phyloP scores from a whole-genome alignment of 129 eudicot genomes.

The Flaveria ramosissima region DNA sequence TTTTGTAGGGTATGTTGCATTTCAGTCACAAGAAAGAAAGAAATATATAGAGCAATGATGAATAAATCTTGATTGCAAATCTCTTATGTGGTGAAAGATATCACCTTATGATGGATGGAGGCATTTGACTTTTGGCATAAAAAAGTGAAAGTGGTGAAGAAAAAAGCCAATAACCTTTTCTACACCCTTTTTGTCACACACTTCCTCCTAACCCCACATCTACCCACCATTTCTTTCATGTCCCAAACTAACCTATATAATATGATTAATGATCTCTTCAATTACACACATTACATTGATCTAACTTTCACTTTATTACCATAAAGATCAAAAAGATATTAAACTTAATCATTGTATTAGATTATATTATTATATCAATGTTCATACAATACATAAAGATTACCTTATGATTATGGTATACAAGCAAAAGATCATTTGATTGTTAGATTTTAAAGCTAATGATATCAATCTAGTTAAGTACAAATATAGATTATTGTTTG shows the following conservation, averaged over 20 bases:
- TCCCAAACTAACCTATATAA: constrained; percentile 51
- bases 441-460: neutral
- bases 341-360: constrained; percentile 10
- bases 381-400: neutral
- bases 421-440: neutral
- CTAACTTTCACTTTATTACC: constrained; percentile 43
- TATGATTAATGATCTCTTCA: constrained; percentile 75
- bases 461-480: neutral
- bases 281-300: constrained; percentile 71
- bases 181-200: constrained; percentile 43
- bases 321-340: constrained; percentile 25
- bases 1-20: constrained; percentile 36
- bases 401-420: constrained; percentile 16
- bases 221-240: constrained; percentile 53
- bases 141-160: constrained; percentile 41
- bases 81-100: constrained; percentile 55
- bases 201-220: constrained; percentile 53
- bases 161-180: constrained; percentile 72
- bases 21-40: constrained; percentile 37
- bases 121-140: constrained; percentile 65
- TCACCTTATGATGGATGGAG: constrained; percentile 54
- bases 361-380: neutral
- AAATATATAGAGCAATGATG: constrained; percentile 63
- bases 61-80: constrained; percentile 74
- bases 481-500: neutral